A percentile compares a stretch with the other conserved stretches of the same genome.
Conservation (phyloP, 179 eudicot species). For the Nepenthes alata region DNA sequence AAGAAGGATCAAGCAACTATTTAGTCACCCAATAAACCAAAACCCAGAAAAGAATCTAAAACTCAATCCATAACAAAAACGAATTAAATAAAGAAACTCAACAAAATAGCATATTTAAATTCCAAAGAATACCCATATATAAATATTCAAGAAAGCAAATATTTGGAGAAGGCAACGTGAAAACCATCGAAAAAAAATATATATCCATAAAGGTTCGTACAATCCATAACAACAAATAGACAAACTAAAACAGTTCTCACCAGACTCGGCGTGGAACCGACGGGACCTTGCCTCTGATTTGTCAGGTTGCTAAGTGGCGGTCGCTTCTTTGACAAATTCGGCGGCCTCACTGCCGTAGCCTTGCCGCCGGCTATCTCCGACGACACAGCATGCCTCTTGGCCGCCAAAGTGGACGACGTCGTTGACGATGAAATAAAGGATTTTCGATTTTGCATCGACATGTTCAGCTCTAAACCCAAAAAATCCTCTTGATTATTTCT, state of each 20-base stretch:
- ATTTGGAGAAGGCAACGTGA: too few relatives aligned
- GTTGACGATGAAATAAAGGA: conserved; percentile 8
- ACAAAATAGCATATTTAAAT: too few relatives aligned
- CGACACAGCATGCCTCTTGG: conserved; percentile 26
- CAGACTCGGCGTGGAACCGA: conserved; percentile 1
- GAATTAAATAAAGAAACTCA: too few relatives aligned
- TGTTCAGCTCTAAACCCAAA: conserved; percentile 1
- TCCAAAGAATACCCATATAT: too few relatives aligned
- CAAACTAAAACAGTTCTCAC: conserved; percentile 1
- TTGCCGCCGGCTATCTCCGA: conserved; percentile 20
- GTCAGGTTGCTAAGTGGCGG: conserved; percentile 16
- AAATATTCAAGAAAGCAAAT: too few relatives aligned
- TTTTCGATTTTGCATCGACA: conserved; percentile 33
- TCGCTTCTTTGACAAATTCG: conserved; percentile 11
- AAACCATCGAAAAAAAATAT: too few relatives aligned
- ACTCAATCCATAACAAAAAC: too few relatives aligned
- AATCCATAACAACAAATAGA: too few relatives aligned
- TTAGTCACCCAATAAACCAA: too few relatives aligned
- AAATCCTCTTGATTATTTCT: neutral
- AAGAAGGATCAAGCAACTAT: too few relatives aligned
- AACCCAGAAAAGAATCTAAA: too few relatives aligned
- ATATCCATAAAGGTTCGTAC: too few relatives aligned
- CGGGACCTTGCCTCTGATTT: conserved; percentile 8
- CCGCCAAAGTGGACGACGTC: conserved; percentile 18
- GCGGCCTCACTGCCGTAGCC: conserved; percentile 4